A percentile compares a stretch with the other conserved stretches of the same genome.
Conservation (phyloP, 1,284 basidiomycete genomes). For the Psilocybe mexicana region DNA sequence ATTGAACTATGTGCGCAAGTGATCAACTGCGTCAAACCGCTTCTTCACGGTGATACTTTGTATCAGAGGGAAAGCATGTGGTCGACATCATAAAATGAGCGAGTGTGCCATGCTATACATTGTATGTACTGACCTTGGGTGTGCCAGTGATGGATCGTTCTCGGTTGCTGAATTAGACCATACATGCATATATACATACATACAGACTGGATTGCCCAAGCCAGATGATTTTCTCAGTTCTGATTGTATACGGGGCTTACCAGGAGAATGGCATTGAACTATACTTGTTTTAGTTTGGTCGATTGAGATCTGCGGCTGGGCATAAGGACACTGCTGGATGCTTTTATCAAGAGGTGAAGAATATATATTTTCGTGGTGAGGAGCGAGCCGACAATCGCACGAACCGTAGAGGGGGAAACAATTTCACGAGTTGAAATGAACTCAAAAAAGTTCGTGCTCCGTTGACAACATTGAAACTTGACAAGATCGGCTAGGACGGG, state of each 20-base stretch:
- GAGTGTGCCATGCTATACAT: background rate
- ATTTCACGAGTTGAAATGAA: background rate
- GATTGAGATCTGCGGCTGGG: too few relatives aligned
- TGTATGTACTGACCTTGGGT: background rate
- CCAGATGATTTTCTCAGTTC: too few relatives aligned
- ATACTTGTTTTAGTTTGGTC: too few relatives aligned
- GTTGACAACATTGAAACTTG: background rate
- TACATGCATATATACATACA: background rate
- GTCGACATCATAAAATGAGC: background rate
- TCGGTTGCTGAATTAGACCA: background rate
- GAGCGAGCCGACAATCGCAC: background rate
- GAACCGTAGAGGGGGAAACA: background rate
- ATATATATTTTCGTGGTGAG: background rate
- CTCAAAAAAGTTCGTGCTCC: background rate
- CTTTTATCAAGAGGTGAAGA: background rate
- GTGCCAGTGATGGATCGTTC: background rate
- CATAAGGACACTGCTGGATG: too few relatives aligned
- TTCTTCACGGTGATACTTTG: background rate
- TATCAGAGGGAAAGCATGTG: background rate
- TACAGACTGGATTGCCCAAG: too few relatives aligned
- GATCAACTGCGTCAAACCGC: background rate
- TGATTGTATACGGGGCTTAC: too few relatives aligned
- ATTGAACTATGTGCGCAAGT: background rate
- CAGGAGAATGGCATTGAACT: too few relatives aligned
- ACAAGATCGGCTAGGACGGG: constrained; percentile 7